Evolutionary conservation across 2,329 filamentous ascomycete genomes (phyloP).

Genomic region (Penicillium sp.): DNA sequence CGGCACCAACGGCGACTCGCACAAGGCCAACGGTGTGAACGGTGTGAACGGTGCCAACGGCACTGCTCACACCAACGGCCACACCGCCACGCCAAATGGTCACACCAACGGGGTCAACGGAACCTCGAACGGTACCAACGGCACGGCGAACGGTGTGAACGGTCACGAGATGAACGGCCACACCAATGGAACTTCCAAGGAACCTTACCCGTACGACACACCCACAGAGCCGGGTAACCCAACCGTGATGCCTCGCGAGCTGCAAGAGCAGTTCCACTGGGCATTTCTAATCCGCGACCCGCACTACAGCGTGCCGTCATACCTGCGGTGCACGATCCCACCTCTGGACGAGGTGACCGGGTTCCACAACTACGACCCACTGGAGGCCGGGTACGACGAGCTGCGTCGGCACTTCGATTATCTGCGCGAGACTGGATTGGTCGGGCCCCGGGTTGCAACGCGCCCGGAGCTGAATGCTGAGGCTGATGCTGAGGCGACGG

Average conservation of each 20-base stretch:
- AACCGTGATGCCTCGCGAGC: constrained; percentile 73
- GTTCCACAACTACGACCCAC: constrained; percentile 82
- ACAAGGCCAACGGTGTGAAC: constrained; percentile 25
- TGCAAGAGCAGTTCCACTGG: constrained; percentile 83
- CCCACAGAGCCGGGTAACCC: constrained; percentile 70
- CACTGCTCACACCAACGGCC: constrained; percentile 19
- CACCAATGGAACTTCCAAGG: constrained; percentile 24
- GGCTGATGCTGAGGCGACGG: constrained; percentile 21
- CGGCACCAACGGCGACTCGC: constrained; percentile 37
- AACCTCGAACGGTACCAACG: constrained; percentile 1
- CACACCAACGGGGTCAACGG: constrained; percentile 15
- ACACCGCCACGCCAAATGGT: constrained; percentile 20
- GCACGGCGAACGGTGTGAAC: constrained; percentile 10
- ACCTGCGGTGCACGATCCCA: constrained; percentile 90
- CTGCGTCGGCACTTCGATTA: constrained; percentile 85
- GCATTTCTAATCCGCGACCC: constrained; percentile 97
- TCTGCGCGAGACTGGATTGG: constrained; percentile 64
- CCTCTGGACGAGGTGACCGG: constrained; percentile 79
- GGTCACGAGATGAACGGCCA: constrained; percentile 9
- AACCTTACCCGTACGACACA: constrained; percentile 61
- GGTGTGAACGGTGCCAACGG: constrained; percentile 24
- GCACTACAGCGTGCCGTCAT: constrained; percentile 86
- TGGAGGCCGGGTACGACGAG: constrained; percentile 88
- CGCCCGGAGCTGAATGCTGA: constrained; percentile 26
- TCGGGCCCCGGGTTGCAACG: constrained; percentile 66